These are phyloP conservation scores for Eimeria falciformis DNA, from an alignment of 169 alveolate genomes.

Conservation along the genomic window DNA sequence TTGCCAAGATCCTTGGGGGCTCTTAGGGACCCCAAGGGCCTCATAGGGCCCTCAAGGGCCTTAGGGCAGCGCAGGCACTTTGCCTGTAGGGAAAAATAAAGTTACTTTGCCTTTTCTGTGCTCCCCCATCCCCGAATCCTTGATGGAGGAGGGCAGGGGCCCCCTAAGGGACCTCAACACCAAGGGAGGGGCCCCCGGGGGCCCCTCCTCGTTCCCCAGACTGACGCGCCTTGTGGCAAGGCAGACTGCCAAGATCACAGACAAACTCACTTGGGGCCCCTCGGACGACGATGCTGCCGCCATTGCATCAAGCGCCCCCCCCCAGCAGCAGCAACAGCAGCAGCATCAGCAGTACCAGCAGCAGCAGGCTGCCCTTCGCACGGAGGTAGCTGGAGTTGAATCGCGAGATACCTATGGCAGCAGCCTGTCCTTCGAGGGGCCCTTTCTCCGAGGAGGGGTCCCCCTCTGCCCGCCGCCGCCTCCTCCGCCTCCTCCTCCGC, in stretches of 20 bases:
- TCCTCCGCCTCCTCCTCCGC: slow-evolving; percentile 19
- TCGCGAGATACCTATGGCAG: background rate
- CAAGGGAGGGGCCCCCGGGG: background rate
- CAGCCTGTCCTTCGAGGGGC: background rate
- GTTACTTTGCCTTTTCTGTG: background rate
- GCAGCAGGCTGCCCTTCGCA: no score
- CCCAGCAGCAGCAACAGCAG: background rate
- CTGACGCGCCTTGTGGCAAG: slow-evolving; percentile 1
- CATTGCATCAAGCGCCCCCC: slow-evolving; percentile 4
- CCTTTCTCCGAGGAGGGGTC: background rate
- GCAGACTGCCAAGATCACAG: slow-evolving; percentile 5
- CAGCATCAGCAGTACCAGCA: no score
- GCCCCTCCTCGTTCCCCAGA: background rate
- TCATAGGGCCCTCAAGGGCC: background rate
- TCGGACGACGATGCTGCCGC: background rate
- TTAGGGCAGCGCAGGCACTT: background rate
- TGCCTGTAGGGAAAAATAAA: background rate
- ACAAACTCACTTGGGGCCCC: background rate
- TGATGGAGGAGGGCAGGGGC: slow-evolving; percentile 7
- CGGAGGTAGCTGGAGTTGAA: background rate
- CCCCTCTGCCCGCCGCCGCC: slow-evolving; percentile 1
- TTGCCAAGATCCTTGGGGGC: background rate
- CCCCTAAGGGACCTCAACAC: background rate
- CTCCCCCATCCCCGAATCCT: background rate
- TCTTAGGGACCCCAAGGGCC: background rate